phyloP scores from a whole-genome alignment of 2,329 filamentous ascomycete species.

The Hysterium pulicare region DNA sequence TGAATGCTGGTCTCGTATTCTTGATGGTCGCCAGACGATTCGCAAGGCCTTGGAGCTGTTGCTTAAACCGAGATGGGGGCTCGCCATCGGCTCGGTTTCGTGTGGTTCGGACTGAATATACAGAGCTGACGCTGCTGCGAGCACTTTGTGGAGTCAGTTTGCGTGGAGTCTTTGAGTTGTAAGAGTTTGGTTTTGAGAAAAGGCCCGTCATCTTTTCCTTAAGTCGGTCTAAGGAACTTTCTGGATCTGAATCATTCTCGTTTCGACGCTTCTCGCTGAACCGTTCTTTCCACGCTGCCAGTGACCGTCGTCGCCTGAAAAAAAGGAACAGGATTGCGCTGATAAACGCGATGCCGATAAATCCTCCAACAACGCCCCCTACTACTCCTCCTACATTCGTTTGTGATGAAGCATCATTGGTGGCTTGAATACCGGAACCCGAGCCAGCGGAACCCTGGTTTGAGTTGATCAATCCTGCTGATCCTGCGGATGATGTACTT shows the following conservation, averaged over 20 bases:
- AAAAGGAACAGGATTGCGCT: slow-evolving; percentile 31
- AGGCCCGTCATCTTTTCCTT: slow-evolving; percentile 20
- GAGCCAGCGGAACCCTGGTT: slow-evolving; percentile 15
- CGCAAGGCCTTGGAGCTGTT: slow-evolving; percentile 22
- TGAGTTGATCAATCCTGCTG: slow-evolving; percentile 28
- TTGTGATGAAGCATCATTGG: slow-evolving; percentile 13
- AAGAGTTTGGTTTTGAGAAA: slow-evolving; percentile 24
- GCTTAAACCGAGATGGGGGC: slow-evolving; percentile 20
- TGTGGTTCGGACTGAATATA: slow-evolving; percentile 27
- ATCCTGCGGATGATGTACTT: slow-evolving; percentile 17
- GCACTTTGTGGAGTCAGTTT: slow-evolving; percentile 26
- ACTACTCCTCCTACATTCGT: slow-evolving; percentile 30
- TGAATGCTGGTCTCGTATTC: slow-evolving; percentile 26
- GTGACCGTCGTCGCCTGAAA: slow-evolving; percentile 27
- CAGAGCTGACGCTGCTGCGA: slow-evolving; percentile 29
- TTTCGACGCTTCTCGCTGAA: slow-evolving; percentile 14
- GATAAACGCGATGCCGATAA: slow-evolving; percentile 30
- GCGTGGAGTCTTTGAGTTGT: slow-evolving; percentile 21
- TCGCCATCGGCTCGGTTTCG: slow-evolving; percentile 29
- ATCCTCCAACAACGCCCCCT: slow-evolving; percentile 33
- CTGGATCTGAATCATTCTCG: slow-evolving; percentile 10
- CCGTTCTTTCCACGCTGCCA: slow-evolving; percentile 13
- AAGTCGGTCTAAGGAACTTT: slow-evolving; percentile 14
- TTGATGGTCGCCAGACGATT: slow-evolving; percentile 31
- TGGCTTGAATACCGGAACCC: slow-evolving; percentile 15